Base-by-base conservation (phyloP, 164 flowering plant genomes). In the Stephania cephalantha region DNA sequence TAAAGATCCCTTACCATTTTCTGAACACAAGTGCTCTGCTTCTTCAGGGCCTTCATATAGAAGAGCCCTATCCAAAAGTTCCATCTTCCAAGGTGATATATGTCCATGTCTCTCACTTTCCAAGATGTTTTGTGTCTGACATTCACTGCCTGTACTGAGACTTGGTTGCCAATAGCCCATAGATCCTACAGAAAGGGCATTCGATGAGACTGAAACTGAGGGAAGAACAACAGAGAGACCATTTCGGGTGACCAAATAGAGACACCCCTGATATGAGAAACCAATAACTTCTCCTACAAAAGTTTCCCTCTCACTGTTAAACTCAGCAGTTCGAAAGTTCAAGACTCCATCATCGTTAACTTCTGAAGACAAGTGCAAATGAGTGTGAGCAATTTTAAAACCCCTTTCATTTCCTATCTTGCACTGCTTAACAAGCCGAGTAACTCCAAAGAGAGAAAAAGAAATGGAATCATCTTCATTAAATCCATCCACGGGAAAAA, bases 171-270 rank as follows among this genome's bases (percentile, higher is more conserved):
- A 79, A 82, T 83, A 82, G 64, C 87, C 90, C 79, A 88, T 73
- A 5, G 83, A 78, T 76, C 87, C 90, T 78, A 86, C 78, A 71
- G 91, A 86, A 73, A 78, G 78, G 63, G 76, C 78, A 79, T 74
- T 71, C 67, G 95, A 80, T 52, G 93, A 74, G 73, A 89, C 72
- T 74, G 94, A 85, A 78, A 92, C 71, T 45, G 93, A 81, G 30
- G 99, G 97, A 74, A 96, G 89, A 79, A 89, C 91, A 46, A 94
- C 90, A 46, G 87, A 90, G 44, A 96, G 85, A 75, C 97, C 97
- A 76, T 75, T 73, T 75, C 83, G 77, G 46, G 93, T 84, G 35
- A 92, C 97, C 85, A 96, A 84, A 86, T 93, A 96, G 31, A 92
- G 80, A 80, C 81, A 86, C 11, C 98, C 99, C 76, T 88, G 87